These are phyloP conservation scores for Teratosphaeria destructans DNA, from an alignment of 2,329 filamentous ascomycete genomes.

Conservation along the genomic window DNA sequence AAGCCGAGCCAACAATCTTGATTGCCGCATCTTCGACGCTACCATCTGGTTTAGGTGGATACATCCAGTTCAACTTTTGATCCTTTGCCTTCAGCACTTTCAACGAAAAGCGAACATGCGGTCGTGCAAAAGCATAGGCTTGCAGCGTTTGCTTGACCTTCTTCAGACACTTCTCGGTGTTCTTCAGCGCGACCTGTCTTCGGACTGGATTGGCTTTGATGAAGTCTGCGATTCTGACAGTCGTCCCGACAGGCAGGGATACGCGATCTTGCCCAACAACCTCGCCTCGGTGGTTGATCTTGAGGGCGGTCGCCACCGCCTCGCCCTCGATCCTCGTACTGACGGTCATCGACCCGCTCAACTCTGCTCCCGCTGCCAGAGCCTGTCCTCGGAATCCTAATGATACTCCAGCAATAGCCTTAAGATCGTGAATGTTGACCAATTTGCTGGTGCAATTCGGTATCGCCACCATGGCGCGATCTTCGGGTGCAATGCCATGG, in stretches of 20 bases:
- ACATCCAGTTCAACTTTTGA: conserved; percentile 49
- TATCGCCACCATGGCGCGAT: conserved; percentile 53
- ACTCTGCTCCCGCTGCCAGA: conserved; percentile 52
- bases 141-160: conserved; percentile 52
- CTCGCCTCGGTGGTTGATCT: conserved; percentile 40
- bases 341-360: conserved; percentile 48
- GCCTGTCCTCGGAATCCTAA: conserved; percentile 72
- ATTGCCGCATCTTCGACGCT: conserved; percentile 48
- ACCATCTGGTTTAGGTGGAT: conserved; percentile 45
- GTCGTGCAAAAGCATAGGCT: conserved; percentile 56
- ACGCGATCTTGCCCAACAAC: conserved; percentile 30
- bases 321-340: conserved; percentile 56
- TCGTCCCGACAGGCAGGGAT: conserved; percentile 58
- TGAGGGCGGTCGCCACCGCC: conserved; percentile 44
- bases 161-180: conserved; percentile 45
- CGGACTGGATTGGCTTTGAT: conserved; percentile 55
- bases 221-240: conserved; percentile 50
- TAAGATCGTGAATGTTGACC: conserved; percentile 51
- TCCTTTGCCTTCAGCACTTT: conserved; percentile 46
- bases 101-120: conserved; percentile 50
- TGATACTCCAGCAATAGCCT: conserved; percentile 43
- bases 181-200: conserved; percentile 47
- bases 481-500: conserved; percentile 53
- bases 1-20: conserved; percentile 50
- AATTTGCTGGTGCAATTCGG: conserved; percentile 68